Base-by-base conservation (phyloP, 345 rosid species). In the Fremontodendron californicum region DNA sequence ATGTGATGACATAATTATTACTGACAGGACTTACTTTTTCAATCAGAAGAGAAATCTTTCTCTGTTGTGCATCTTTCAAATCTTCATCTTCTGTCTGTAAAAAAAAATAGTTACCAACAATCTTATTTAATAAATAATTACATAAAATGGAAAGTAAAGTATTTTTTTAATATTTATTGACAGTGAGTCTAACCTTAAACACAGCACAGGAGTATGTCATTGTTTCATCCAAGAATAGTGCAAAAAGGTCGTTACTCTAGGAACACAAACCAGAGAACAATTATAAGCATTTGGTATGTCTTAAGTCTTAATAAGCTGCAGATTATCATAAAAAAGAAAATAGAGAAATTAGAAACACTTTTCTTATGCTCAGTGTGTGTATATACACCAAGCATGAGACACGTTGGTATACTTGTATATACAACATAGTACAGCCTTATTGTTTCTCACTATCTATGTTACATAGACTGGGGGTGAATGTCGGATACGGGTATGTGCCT, bases 171-270 rank as follows among this genome's bases (percentile, higher is more conserved):
- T 29, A 15, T 6, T 19, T n/a, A 9, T 5, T 49, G 69, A 31
- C 37, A 4, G 31, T 62, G 54, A 64, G 35, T 10, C 76, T 33
- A 10, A 92, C 98, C 96, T 90, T 89, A 78, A 94, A 94, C 43
- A 94, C 83, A 1, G 93, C 97, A n/a, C 88, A 87, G 18, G 97
- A 94, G 81, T 94, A 94, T 55, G 91, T 83, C 98, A 94, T 91
- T 35, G 95, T 88, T 82, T 94, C 95, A 58, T 90, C 95, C 87
- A 93, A 76, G 90, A 94, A 91, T 39, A 90, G 51, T 23, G 91
- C 82, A 45, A 94, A 94, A 51, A 91, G 84, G 37, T 93, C 92
- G 29, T 94, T 94, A 79, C 97, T 91, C 98, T 94, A 79, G 19
- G 46, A 70, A 74, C 42, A 61, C 11, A 52, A 74, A 27, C 27